These are phyloP conservation scores for Picocystis salinarum DNA, from an alignment of 139 green algal species.

Conservation along the genomic window DNA sequence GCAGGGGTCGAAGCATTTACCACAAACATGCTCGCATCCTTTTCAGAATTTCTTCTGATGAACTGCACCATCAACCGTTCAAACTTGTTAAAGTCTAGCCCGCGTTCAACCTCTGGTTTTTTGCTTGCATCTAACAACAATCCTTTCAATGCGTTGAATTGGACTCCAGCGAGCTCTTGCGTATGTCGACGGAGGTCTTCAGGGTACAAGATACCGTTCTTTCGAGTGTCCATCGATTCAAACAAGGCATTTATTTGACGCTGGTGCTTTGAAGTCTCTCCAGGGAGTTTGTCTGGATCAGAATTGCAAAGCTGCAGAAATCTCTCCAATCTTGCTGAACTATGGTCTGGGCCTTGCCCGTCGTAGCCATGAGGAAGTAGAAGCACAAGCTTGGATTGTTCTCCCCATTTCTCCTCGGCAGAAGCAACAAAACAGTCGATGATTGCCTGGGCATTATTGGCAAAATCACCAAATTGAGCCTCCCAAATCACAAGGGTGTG, in stretches of 20 bases:
- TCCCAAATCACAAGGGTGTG: conserved; percentile 86
- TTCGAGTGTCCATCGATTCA: no score
- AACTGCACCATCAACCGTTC: conserved; percentile 29
- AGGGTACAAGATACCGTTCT: no score
- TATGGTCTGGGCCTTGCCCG: conserved; percentile 90
- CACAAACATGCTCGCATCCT: conserved; percentile 56
- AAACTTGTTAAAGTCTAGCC: conserved; percentile 23
- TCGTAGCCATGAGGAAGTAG: conserved; percentile 96
- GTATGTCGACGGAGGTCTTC: no score
- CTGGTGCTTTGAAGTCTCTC: no score
- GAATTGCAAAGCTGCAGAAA: conserved; percentile 86
- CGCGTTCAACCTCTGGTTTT: not conserved
- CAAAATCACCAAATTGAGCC: conserved; percentile 95
- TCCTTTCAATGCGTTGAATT: no score
- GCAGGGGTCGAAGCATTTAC: conserved; percentile 87
- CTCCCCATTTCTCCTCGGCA: conserved; percentile 88
- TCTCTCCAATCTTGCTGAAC: conserved; percentile 63
- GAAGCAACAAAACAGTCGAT: conserved; percentile 60
- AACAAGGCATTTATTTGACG: no score
- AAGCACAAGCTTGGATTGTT: conserved; percentile 44
- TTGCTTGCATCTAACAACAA: not conserved
- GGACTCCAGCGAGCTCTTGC: no score
- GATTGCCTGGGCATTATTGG: conserved; percentile 76
- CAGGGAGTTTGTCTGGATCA: no score
- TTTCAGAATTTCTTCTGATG: not conserved